phyloP scores from a whole-genome alignment of 208 protist species.

The Trypanosoma melophagium region DNA sequence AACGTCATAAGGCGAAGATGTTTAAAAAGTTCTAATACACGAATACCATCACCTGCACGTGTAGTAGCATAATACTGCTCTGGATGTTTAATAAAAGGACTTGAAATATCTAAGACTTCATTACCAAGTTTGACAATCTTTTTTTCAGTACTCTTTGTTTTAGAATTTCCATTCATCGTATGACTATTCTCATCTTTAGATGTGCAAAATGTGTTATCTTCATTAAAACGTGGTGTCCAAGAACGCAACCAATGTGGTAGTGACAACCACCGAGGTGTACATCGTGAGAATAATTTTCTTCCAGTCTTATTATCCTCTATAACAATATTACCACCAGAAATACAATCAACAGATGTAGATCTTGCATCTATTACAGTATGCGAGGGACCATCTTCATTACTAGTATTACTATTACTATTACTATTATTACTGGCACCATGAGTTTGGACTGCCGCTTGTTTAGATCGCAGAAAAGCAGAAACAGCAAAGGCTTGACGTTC shows the following conservation, averaged over 20 bases:
- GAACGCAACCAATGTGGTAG: too few species aligned
- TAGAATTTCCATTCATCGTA: too few species aligned
- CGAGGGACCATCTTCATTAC: neutral
- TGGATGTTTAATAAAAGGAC: conserved; percentile 27
- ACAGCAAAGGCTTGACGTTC: conserved; percentile 10
- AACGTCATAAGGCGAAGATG: conserved; percentile 20
- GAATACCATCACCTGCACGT: conserved; percentile 18
- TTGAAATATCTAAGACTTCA: conserved; percentile 16
- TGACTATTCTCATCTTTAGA: too few species aligned
- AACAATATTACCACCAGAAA: neutral
- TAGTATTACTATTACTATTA: neutral
- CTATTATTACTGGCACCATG: neutral
- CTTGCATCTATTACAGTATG: neutral
- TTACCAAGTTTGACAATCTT: too few species aligned
- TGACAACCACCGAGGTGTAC: too few species aligned
- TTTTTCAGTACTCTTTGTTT: too few species aligned
- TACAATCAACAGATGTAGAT: neutral
- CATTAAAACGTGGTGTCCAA: too few species aligned
- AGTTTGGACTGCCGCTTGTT: conserved; percentile 6
- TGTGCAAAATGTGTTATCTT: too few species aligned
- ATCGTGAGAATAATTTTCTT: neutral
- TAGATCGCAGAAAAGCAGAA: conserved; percentile 26
- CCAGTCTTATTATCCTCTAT: neutral
- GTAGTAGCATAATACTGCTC: conserved; percentile 23
- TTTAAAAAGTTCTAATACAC: conserved; percentile 17